These are phyloP conservation scores for Saccharomycopsis lassenensis DNA, from an alignment of 805 yeast genomes.

Conservation along the genomic window DNA sequence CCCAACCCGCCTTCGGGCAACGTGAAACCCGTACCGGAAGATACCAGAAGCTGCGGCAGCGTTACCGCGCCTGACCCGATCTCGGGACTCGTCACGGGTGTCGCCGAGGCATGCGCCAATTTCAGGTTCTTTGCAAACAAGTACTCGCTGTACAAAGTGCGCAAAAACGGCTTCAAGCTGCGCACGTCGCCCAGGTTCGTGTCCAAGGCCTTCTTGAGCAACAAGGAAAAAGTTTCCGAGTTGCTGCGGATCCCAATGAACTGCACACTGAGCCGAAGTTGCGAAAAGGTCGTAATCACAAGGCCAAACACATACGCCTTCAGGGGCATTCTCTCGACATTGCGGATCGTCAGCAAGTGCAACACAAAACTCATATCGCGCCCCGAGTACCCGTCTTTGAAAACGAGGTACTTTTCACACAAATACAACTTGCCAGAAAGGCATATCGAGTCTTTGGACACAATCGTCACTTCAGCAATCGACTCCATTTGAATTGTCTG, in stretches of 20 bases:
- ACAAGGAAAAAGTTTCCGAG: constrained; percentile 70
- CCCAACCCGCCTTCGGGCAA: constrained; percentile 80
- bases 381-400: constrained; percentile 59
- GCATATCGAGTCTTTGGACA: constrained; percentile 21
- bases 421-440: constrained; percentile 59
- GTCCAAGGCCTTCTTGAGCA: constrained; percentile 48
- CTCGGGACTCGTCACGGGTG: constrained; percentile 24
- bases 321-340: constrained; percentile 72
- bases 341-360: constrained; percentile 67
- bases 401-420: constrained; percentile 66
- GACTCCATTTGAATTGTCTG: constrained; percentile 58
- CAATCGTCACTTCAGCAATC: constrained; percentile 46
- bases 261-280: constrained; percentile 51
- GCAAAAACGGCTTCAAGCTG: constrained; percentile 51
- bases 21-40: constrained; percentile 27
- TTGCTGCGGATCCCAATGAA: constrained; percentile 71
- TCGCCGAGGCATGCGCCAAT: no score
- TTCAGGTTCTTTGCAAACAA: constrained; percentile 53
- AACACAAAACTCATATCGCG: constrained; percentile 57
- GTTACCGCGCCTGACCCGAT: constrained; percentile 18
- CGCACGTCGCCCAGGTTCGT: constrained; percentile 54
- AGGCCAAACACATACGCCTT: constrained; percentile 70
- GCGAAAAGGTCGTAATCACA: constrained; percentile 56
- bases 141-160: constrained; percentile 77
- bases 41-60: no score